Evolutionary conservation across 140 eudicot genomes (phyloP).

Genomic region (Senecio squalidus): DNA sequence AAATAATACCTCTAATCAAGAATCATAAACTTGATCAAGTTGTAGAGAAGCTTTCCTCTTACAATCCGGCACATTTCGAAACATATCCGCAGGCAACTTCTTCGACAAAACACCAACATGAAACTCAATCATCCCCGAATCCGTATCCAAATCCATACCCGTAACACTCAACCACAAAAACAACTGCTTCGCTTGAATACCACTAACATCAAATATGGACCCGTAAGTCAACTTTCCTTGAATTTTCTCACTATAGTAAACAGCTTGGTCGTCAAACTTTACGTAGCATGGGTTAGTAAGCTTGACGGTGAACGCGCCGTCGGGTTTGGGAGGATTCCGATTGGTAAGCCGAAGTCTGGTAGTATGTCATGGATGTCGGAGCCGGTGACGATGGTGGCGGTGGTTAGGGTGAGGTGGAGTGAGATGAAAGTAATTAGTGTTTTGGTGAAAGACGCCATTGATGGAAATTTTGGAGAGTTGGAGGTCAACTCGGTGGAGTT

Average conservation of each 20-base stretch:
- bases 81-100: slow-evolving; percentile 54
- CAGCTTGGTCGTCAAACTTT: slow-evolving; percentile 48
- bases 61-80: slow-evolving; percentile 49
- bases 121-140: slow-evolving; percentile 44
- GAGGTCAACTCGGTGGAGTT: slow-evolving; percentile 11
- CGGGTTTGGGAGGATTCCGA: slow-evolving; percentile 61
- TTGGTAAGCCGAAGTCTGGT: slow-evolving; percentile 55
- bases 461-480: neutral
- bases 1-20: neutral
- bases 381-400: neutral
- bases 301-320: slow-evolving; percentile 42
- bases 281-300: slow-evolving; percentile 59
- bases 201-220: slow-evolving; percentile 48
- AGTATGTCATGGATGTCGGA: slow-evolving; percentile 71
- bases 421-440: slow-evolving; percentile 13
- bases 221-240: slow-evolving; percentile 59
- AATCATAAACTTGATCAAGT: neutral
- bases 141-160: slow-evolving; percentile 49
- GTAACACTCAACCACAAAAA: slow-evolving; percentile 67
- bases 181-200: slow-evolving; percentile 69
- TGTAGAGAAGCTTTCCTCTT: slow-evolving; percentile 32
- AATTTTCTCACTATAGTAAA: slow-evolving; percentile 41
- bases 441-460: slow-evolving; percentile 21
- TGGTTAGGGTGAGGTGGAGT: slow-evolving; percentile 9
- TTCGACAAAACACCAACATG: slow-evolving; percentile 66